phyloP scores from a whole-genome alignment of 73 alveolate genomes.

The Uronychia setigera region DNA sequence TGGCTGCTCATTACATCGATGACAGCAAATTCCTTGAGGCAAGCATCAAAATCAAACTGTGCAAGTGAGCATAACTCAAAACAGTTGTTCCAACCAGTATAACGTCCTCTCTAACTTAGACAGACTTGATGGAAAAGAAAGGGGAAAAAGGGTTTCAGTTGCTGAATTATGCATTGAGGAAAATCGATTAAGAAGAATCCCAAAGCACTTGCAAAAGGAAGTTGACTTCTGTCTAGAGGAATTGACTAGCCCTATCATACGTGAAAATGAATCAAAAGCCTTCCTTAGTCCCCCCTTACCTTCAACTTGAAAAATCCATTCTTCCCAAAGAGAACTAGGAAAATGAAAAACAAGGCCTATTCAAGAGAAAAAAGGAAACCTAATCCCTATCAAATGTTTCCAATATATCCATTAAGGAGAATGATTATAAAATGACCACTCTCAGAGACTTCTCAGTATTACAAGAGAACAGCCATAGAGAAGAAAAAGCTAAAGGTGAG shows the following conservation, averaged over 20 bases:
- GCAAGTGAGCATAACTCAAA: not conserved
- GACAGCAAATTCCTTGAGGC: not conserved
- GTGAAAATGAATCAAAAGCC: not conserved
- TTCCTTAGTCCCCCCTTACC: not conserved
- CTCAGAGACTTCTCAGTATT: too few relatives aligned
- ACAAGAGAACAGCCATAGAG: too few relatives aligned
- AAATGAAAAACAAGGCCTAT: not conserved
- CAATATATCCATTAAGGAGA: too few relatives aligned
- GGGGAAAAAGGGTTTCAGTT: not conserved
- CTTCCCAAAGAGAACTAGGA: not conserved
- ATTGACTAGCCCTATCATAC: not conserved
- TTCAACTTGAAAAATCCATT: not conserved
- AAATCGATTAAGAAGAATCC: not conserved
- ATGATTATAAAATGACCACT: too few relatives aligned
- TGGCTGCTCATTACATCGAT: not conserved
- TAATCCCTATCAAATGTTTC: too few relatives aligned
- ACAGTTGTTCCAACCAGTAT: not conserved
- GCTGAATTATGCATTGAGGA: not conserved
- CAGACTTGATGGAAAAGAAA: not conserved
- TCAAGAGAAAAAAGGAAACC: not conserved
- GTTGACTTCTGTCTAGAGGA: not conserved
- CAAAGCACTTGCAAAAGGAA: not conserved
- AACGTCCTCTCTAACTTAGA: not conserved
- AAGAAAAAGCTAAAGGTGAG: too few relatives aligned
- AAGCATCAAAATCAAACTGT: not conserved